Percentiles rank a stretch among this genome's conserved stretches.
Evolutionary conservation across 805 yeast genomes (phyloP).

Genomic region (Kodamaea fukazawae): DNA sequence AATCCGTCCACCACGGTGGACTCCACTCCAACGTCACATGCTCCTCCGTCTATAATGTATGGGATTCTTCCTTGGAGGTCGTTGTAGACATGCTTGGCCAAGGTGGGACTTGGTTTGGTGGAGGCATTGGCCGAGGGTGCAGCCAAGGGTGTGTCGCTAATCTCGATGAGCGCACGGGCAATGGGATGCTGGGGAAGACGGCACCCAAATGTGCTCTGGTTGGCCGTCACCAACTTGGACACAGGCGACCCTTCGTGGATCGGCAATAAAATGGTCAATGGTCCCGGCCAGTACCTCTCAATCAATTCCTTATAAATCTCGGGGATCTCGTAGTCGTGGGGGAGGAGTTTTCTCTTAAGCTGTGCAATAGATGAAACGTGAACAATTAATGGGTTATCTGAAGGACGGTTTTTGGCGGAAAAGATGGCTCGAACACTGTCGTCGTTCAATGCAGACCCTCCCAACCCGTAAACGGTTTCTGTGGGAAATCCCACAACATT

Average conservation of each 20-base stretch:
- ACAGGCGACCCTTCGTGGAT: slow-evolving; percentile 45
- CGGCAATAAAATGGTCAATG: slow-evolving; percentile 83
- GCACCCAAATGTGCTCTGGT: slow-evolving; percentile 88
- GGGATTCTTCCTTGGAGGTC: slow-evolving; percentile 84
- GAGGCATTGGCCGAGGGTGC: slow-evolving; percentile 98
- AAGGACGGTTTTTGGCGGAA: slow-evolving; percentile 87
- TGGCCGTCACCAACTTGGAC: slow-evolving; percentile 77
- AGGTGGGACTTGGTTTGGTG: slow-evolving; percentile 90
- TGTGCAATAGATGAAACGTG: slow-evolving; percentile 82
- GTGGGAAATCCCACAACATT: slow-evolving; percentile 91
- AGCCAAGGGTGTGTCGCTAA: slow-evolving; percentile 86
- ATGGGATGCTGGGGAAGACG: slow-evolving; percentile 84
- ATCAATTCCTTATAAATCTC: slow-evolving; percentile 62
- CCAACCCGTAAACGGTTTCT: slow-evolving; percentile 95
- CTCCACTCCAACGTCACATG: slow-evolving; percentile 86
- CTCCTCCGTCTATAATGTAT: slow-evolving; percentile 84
- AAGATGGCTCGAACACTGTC: slow-evolving; percentile 75
- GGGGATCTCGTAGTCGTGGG: slow-evolving; percentile 55
- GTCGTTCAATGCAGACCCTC: slow-evolving; percentile 78
- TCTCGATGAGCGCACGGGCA: slow-evolving; percentile 84
- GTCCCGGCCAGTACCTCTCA: slow-evolving; percentile 91
- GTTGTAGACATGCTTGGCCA: slow-evolving; percentile 78
- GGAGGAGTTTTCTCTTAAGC: slow-evolving; percentile 58
- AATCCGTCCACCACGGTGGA: slow-evolving; percentile 93
- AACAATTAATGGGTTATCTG: slow-evolving; percentile 91